Percentiles rank a stretch among this genome's conserved stretches.
Evolutionary conservation across 257 asterid species (phyloP).

Genomic region (Buddleja alternifolia): DNA sequence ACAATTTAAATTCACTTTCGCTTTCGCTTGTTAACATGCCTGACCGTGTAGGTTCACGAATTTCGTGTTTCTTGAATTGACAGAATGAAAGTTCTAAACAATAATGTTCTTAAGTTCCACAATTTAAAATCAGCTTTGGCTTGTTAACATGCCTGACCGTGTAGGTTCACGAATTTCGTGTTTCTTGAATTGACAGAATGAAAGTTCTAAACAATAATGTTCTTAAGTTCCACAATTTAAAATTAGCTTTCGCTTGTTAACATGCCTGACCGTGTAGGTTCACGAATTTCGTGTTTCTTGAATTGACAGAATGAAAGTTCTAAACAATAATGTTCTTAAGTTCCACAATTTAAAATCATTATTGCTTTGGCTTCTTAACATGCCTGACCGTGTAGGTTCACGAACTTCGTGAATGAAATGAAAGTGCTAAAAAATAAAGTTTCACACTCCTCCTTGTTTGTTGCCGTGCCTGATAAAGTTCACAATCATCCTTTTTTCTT

Average conservation of each 20-base stretch:
- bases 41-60: neutral
- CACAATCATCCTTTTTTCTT: neutral
- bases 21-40: neutral
- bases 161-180: neutral
- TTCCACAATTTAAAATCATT: neutral
- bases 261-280: neutral
- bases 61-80: neutral
- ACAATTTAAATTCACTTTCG: neutral
- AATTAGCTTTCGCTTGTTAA: neutral
- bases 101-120: neutral
- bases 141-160: neutral
- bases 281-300: neutral
- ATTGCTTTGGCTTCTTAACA: neutral
- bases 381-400: neutral
- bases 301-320: neutral
- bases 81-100: neutral
- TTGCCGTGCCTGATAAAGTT: slow-evolving; percentile 7
- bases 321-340: too few species aligned
- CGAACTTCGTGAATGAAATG: neutral
- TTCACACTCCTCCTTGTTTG: neutral
- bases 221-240: neutral
- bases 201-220: neutral
- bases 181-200: neutral
- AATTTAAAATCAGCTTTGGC: neutral
- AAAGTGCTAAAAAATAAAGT: neutral